Evolutionary conservation across 805 yeast species (phyloP).

Genomic region (Diddensiella caesifluorescens): DNA sequence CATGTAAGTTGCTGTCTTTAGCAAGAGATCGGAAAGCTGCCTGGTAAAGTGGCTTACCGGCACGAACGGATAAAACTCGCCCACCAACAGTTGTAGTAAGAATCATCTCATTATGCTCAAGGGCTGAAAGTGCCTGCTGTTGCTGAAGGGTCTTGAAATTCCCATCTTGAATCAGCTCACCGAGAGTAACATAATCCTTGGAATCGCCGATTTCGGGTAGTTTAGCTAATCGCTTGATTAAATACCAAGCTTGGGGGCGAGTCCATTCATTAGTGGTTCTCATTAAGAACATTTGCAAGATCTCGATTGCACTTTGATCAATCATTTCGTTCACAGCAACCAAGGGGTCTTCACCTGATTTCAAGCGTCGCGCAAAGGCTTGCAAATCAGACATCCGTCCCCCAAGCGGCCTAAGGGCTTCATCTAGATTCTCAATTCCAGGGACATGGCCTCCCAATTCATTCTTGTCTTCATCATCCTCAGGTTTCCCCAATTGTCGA

Average conservation of each 20-base stretch:
- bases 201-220: slow-evolving; percentile 6
- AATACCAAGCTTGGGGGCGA: slow-evolving; percentile 81
- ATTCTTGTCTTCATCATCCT: slow-evolving; percentile 37
- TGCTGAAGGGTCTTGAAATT: slow-evolving; percentile 42
- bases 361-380: slow-evolving; percentile 79
- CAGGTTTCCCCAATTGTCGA: slow-evolving; percentile 15
- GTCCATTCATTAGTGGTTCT: slow-evolving; percentile 45
- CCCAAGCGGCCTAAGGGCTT: slow-evolving; percentile 70
- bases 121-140: slow-evolving; percentile 47
- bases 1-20: slow-evolving; percentile 49
- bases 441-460: not conserved
- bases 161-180: slow-evolving; percentile 27
- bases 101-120: slow-evolving; percentile 77
- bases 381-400: slow-evolving; percentile 94
- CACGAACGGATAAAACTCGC: slow-evolving; percentile 53
- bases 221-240: slow-evolving; percentile 59
- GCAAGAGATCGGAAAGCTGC: slow-evolving; percentile 73
- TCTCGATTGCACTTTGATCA: slow-evolving; percentile 78
- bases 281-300: slow-evolving; percentile 67
- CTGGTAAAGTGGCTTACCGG: slow-evolving; percentile 79
- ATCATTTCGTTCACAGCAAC: slow-evolving; percentile 78
- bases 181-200: slow-evolving; percentile 13
- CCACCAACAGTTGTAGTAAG: slow-evolving; percentile 74
- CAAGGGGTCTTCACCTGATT: slow-evolving; percentile 77
- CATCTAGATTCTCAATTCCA: slow-evolving; percentile 40